Evolutionary conservation across 805 yeast genomes (phyloP), one percentile per base, ranked within the genome.

Genomic region (Candida argentea): DNA sequence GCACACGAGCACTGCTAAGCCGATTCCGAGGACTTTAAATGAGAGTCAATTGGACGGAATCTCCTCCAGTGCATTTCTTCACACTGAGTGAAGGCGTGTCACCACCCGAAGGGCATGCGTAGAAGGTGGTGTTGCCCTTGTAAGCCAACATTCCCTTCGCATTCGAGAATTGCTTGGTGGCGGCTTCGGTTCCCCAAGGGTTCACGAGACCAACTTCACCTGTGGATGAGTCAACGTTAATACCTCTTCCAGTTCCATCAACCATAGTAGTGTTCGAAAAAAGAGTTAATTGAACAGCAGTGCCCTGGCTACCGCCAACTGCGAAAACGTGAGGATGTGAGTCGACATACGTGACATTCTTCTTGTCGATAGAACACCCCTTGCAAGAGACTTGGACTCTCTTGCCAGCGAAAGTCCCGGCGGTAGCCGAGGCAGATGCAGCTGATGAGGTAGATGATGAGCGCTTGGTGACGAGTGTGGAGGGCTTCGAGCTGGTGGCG

Each of bases 141-240:
- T 47, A 59, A 4, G 40, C 38, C 44, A 68, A 53, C 42, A 51
- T 38, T 20, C 61, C 66, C 25, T 51, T 43, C 5, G 40, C 16
- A 37, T 68, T 50, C 15, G 64, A 39, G 42, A 62, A 69, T 3
- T 65, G 61, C 12, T 52, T 34, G 18, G 64, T 46, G 26, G 64
- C 53, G 12, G 44, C 44, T 34, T 46, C 40, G 17, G 48, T 34
- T 24, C 57, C 57, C 32, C 41, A 47, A n/a, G 58, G 57, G 22
- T 46, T 50, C 28, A 51, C 54, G 15, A 41, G 37, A 15, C 61
- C 59, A 25, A 55, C 38, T 28, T 52, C 59, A 13, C 61, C 61
- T 15, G 55, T 47, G 27, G 27, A 28, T 14, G 44, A 32, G 38
- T 52, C 50, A 37, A 48, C 41, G 33, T 42, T 43, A 27, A 55